Evolutionary conservation across 176 grass and related monocot genomes (phyloP), one percentile per base, ranked within the genome.

Genomic region (Avena insularis): DNA sequence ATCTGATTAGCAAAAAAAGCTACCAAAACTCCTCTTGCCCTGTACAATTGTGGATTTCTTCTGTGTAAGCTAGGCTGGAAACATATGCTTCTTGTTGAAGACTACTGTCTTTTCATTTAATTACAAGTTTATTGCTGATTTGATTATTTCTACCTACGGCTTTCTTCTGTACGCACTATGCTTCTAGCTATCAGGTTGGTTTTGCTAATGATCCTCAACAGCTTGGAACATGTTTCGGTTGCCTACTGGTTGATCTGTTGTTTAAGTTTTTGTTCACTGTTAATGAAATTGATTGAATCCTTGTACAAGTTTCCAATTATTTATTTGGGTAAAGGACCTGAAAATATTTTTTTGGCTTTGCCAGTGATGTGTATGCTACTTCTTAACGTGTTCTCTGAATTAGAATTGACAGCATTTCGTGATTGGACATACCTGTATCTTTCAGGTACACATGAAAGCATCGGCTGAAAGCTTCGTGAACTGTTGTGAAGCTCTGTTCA

Each of bases 11-110:
- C 49, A 51, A 51, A 51, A 12, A 51, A 51, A 51, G 0, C 49
- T 13, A 51, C 12, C 56, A 59, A 59, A 59, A 59, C 56, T 60
- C 19, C 58, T 21, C 20, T 60, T 71, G 12, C 17, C 68, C 8
- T 45, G 40, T 71, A 40, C 17, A 71, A n/a, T 45, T 43, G 68
- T 71, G 17, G 68, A 9, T 71, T 71, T 72, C 19, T 72, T 65
- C 25, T 71, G 9, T 3, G 36, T 71, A 43, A 20, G 35, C 68
- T 45, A 38, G 68, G 0, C 36, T n/a, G 19, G 16, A 71, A 45
- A 20, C 17, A 6, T 9, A 19, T 71, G 68, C 9, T 9, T 71
- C 4, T 47, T 40, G 40, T 46, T 60, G 58, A 21, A 10, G 6
- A 60, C 20, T 60, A 23, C 10, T 60, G 20, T 9, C 8, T 8